Percentiles rank a stretch among this genome's conserved stretches.
These are phyloP conservation scores for Tylopilus balloui DNA, from an alignment of 768 basidiomycete species.

Conservation along the genomic window DNA sequence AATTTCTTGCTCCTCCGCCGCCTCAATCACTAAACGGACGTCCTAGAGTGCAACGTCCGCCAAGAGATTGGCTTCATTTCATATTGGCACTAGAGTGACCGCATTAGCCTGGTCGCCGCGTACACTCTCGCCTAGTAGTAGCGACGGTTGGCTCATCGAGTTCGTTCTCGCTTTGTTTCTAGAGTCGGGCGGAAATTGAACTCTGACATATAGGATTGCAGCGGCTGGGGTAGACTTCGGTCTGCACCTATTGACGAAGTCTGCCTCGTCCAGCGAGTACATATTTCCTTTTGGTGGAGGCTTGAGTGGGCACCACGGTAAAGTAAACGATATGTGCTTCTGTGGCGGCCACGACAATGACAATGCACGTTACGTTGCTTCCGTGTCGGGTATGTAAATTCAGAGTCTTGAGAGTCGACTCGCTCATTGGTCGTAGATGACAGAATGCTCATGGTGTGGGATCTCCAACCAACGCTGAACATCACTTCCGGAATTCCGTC, in stretches of 20 bases:
- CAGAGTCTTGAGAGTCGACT: not conserved
- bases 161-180: slow-evolving; percentile 32
- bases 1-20: slow-evolving; percentile 1
- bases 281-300: slow-evolving; percentile 75
- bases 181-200: slow-evolving; percentile 7
- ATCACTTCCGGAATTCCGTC: slow-evolving; percentile 36
- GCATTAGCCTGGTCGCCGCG: slow-evolving; percentile 76
- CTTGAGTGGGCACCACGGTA: slow-evolving; percentile 75
- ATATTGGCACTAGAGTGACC: slow-evolving; percentile 66
- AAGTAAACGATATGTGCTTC: slow-evolving; percentile 73
- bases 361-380: slow-evolving; percentile 69
- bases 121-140: slow-evolving; percentile 59
- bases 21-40: slow-evolving; percentile 8
- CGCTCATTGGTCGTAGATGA: slow-evolving; percentile 48
- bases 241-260: slow-evolving; percentile 64
- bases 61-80: slow-evolving; percentile 61
- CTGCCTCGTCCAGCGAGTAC: slow-evolving; percentile 42
- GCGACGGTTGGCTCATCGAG: slow-evolving; percentile 71
- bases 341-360: slow-evolving; percentile 72
- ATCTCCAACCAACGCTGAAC: slow-evolving; percentile 57
- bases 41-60: slow-evolving; percentile 41
- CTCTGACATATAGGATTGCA: slow-evolving; percentile 46
- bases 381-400: slow-evolving; percentile 59
- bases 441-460: slow-evolving; percentile 84
- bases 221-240: slow-evolving; percentile 67